A percentile compares a stretch with the other conserved stretches of the same genome.
Evolutionary conservation across 2,329 filamentous ascomycete species (phyloP).

Genomic region (Colletotrichum tanaceti): DNA sequence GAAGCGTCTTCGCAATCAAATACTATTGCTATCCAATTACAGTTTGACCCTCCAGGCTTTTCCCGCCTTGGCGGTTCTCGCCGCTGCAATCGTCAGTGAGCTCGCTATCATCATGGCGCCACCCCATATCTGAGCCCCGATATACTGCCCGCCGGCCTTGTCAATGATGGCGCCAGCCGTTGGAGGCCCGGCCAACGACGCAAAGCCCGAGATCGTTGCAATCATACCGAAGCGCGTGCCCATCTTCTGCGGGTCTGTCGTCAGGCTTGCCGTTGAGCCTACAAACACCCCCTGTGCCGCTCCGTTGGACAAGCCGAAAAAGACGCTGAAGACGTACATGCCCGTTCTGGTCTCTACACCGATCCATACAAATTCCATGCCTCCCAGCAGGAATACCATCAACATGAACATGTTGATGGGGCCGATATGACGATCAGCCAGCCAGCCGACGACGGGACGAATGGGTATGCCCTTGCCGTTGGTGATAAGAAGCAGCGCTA

Average conservation of each 20-base stretch:
- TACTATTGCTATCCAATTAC: conserved; percentile 39
- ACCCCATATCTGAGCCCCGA: conserved; percentile 61
- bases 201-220: conserved; percentile 55
- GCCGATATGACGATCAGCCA: conserved; percentile 65
- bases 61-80: conserved; percentile 52
- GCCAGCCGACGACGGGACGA: conserved; percentile 63
- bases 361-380: conserved; percentile 67
- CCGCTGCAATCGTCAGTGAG: conserved; percentile 48
- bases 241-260: conserved; percentile 57
- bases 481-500: conserved; percentile 66
- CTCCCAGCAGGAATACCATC: conserved; percentile 56
- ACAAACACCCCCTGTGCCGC: conserved; percentile 57
- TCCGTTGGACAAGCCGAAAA: conserved; percentile 59
- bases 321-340: conserved; percentile 58
- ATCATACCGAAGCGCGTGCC: conserved; percentile 61
- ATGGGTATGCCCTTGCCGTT: conserved; percentile 67
- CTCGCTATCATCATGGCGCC: conserved; percentile 54
- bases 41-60: conserved; percentile 52
- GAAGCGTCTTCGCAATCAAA: not conserved
- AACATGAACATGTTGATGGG: conserved; percentile 67
- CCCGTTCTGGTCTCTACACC: conserved; percentile 55
- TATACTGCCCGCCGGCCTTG: conserved; percentile 52
- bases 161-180: conserved; percentile 60
- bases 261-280: conserved; percentile 56
- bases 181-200: conserved; percentile 58